These are phyloP conservation scores for Sanguinoderma infundibulare DNA, from an alignment of 1,284 basidiomycete species.

Conservation along the genomic window DNA sequence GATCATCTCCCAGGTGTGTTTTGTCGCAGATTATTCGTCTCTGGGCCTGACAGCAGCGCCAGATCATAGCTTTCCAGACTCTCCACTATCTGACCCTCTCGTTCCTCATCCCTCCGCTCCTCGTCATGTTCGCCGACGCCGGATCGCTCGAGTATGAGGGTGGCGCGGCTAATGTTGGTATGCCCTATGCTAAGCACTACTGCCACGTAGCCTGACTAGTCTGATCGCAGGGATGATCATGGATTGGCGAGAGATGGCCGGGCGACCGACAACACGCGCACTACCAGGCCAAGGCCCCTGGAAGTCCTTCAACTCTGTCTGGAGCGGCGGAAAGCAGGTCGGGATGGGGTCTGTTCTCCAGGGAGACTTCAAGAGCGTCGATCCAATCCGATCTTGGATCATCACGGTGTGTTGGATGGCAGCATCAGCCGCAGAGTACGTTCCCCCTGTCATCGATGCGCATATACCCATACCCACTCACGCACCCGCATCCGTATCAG, in stretches of 20 bases:
- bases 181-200: constrained; percentile 30
- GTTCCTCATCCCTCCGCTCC: constrained; percentile 81
- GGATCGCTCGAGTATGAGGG: constrained; percentile 83
- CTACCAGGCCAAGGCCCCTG: constrained; percentile 66
- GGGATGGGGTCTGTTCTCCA: constrained; percentile 57
- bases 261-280: constrained; percentile 72
- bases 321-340: constrained; percentile 77
- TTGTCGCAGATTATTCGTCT: not conserved
- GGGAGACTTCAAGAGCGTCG: constrained; percentile 62
- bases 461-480: not conserved
- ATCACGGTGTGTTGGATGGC: constrained; percentile 84
- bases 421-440: constrained; percentile 80
- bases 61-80: constrained; percentile 93
- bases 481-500: constrained; percentile 45
- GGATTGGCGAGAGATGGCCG: constrained; percentile 97
- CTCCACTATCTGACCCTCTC: constrained; percentile 91
- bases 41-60: constrained; percentile 12
- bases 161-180: constrained; percentile 81
- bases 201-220: not conserved
- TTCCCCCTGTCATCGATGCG: not conserved
- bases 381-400: constrained; percentile 85
- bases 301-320: constrained; percentile 69
- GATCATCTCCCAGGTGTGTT: constrained; percentile 68
- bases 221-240: constrained; percentile 77
- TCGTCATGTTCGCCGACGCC: constrained; percentile 77